phyloP scores from a whole-genome alignment of 805 yeast species.

The Pichia manshurica region DNA sequence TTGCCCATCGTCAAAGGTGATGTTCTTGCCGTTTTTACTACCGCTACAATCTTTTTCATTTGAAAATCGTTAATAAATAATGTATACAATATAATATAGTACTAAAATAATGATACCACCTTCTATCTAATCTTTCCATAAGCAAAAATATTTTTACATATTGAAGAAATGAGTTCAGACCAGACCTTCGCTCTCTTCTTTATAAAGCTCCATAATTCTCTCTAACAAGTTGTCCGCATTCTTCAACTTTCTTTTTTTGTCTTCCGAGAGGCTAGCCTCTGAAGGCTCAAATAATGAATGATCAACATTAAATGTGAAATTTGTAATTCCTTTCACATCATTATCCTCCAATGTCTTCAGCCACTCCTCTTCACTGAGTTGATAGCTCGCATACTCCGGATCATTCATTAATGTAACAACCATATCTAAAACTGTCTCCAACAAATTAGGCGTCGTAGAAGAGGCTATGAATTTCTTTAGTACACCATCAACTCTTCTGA shows the following conservation, averaged over 20 bases:
- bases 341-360: background rate
- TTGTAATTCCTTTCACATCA: conserved; percentile 2
- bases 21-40: too few species aligned
- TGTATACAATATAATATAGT: too few species aligned
- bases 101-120: too few species aligned
- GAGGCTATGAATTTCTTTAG: conserved; percentile 22
- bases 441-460: conserved; percentile 20
- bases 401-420: conserved; percentile 25
- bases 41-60: too few species aligned
- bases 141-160: too few species aligned
- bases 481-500: conserved; percentile 15
- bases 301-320: conserved; percentile 1
- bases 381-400: conserved; percentile 28
- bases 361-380: conserved; percentile 3
- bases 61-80: too few species aligned
- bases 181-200: background rate
- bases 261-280: background rate
- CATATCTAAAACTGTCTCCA: conserved; percentile 23
- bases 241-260: background rate
- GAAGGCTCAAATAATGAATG: background rate
- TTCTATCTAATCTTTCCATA: too few species aligned
- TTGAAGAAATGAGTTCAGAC: too few species aligned
- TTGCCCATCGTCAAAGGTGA: background rate
- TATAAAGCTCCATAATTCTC: conserved; percentile 1
- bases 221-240: background rate